phyloP scores from a whole-genome alignment of 495 filamentous ascomycete species.

The Thermothielavioides terrestris region DNA sequence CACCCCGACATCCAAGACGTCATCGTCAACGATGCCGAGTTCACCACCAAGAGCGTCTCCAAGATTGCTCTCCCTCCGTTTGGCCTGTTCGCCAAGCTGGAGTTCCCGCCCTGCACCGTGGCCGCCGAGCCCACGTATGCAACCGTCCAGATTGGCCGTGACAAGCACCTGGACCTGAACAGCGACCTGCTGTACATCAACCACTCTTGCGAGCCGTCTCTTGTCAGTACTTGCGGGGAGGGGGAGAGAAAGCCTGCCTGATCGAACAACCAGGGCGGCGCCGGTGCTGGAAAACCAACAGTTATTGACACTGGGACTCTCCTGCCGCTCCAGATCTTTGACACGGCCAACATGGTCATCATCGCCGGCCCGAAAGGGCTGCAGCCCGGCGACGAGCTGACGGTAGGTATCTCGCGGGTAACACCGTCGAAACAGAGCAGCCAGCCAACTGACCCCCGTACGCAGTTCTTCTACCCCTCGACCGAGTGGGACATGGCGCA shows the following conservation, averaged over 20 bases:
- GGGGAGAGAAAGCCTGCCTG: not conserved
- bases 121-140: constrained; percentile 52
- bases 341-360: constrained; percentile 55
- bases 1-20: constrained; percentile 45
- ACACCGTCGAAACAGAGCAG: too few relatives aligned
- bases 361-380: constrained; percentile 51
- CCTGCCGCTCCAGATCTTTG: constrained; percentile 43
- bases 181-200: constrained; percentile 69
- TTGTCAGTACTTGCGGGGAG: constrained; percentile 33
- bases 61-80: constrained; percentile 54
- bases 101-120: constrained; percentile 46
- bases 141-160: constrained; percentile 54
- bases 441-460: not conserved
- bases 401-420: constrained; percentile 33
- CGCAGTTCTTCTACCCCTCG: constrained; percentile 64
- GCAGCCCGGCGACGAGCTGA: constrained; percentile 53
- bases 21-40: constrained; percentile 40
- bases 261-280: not conserved
- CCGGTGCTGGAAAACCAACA: too few relatives aligned
- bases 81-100: constrained; percentile 46
- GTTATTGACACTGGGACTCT: not conserved
- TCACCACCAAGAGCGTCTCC: constrained; percentile 54
- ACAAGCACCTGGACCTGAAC: constrained; percentile 64
- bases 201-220: constrained; percentile 60
- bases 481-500: constrained; percentile 72